phyloP scores from a whole-genome alignment of 495 filamentous ascomycete genomes.

The Wilcoxina mikolae region DNA sequence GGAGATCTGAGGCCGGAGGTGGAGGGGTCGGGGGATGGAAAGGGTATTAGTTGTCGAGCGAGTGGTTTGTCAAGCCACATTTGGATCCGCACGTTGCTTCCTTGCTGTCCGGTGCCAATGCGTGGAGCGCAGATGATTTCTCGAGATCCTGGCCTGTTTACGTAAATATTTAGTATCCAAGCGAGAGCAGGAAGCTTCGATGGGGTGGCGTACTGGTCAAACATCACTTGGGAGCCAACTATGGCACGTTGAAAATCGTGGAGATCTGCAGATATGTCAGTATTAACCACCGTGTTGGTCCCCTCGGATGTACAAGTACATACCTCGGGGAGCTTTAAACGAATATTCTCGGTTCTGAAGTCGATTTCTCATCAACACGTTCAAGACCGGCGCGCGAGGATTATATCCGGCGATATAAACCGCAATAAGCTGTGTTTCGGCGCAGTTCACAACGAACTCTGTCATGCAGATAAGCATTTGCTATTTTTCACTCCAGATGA shows the following conservation, averaged over 20 bases:
- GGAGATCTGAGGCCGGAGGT: neutral
- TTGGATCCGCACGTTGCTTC: neutral
- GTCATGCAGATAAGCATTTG: neutral
- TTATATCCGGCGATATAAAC: neutral
- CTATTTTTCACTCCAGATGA: neutral
- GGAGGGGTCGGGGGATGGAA: neutral
- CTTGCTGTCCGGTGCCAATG: neutral
- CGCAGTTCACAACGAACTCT: neutral
- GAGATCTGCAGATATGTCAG: neutral
- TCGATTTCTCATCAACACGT: neutral
- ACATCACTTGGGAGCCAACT: neutral
- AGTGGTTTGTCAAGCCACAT: slow-evolving; percentile 4
- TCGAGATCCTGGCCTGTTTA: neutral
- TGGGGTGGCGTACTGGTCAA: neutral
- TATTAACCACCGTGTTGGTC: neutral
- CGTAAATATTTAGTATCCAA: neutral
- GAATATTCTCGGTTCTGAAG: neutral
- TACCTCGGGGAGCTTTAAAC: neutral
- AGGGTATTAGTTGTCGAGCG: neutral
- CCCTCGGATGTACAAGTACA: neutral
- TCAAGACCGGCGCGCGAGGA: neutral
- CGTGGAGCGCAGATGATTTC: neutral
- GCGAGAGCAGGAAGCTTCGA: neutral
- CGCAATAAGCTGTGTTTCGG: slow-evolving; percentile 1
- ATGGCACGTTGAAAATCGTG: slow-evolving; percentile 2